phyloP scores from a whole-genome alignment of 2,329 filamentous ascomycete species.

The Cercospora sesami region DNA sequence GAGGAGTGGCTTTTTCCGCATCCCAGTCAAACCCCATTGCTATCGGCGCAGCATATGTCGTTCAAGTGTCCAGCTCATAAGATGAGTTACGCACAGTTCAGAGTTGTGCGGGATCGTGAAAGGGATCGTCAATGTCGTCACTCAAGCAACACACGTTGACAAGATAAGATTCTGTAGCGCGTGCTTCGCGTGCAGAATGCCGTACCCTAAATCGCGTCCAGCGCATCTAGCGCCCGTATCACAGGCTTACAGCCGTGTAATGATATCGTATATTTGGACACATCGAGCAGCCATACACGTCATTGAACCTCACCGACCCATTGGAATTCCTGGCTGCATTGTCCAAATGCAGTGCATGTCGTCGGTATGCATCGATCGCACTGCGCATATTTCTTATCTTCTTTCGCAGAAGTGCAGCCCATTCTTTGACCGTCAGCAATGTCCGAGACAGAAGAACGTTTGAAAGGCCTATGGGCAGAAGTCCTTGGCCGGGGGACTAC shows the following conservation, averaged over 20 bases:
- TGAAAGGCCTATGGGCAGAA: neutral
- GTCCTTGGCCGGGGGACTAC: neutral
- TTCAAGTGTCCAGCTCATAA: neutral
- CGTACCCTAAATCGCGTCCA: neutral
- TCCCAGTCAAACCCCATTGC: constrained; percentile 21
- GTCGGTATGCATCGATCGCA: neutral
- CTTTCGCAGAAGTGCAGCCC: neutral
- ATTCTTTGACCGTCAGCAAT: neutral
- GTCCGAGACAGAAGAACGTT: neutral
- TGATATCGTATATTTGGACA: neutral
- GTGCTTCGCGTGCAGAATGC: neutral
- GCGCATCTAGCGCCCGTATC: neutral
- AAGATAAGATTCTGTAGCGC: neutral
- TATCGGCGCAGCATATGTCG: neutral
- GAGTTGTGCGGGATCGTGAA: neutral
- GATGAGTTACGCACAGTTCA: neutral
- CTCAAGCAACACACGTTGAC: neutral
- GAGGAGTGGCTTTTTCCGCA: neutral
- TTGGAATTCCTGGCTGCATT: neutral
- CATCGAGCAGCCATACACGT: neutral
- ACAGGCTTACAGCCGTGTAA: neutral
- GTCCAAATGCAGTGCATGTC: neutral
- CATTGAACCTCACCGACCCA: neutral
- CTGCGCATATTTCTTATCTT: neutral
- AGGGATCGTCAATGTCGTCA: neutral